Evolutionary conservation across 345 rosid genomes (phyloP).

Genomic region (Eucalyptus victrix): DNA sequence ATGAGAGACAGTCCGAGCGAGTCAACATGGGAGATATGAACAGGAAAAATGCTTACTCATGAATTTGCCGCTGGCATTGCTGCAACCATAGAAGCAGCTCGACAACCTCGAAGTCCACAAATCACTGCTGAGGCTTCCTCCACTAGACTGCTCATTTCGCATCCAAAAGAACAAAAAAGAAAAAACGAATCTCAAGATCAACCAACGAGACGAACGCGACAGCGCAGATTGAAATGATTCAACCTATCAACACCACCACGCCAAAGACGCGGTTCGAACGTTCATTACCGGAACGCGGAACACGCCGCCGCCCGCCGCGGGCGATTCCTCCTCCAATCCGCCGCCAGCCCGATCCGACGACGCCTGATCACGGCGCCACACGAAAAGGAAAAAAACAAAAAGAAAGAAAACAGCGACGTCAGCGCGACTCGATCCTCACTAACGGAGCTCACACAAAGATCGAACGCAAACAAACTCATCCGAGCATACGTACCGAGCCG

Average conservation of each 20-base stretch:
- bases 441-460: neutral
- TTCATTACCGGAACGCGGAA: slow-evolving; percentile 54
- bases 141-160: slow-evolving; percentile 21
- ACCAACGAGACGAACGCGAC: neutral
- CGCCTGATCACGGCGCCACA: neutral
- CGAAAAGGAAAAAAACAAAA: neutral
- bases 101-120: slow-evolving; percentile 64
- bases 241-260: neutral
- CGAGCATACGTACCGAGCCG: slow-evolving; percentile 2
- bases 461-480: neutral
- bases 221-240: neutral
- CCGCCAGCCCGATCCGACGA: slow-evolving; percentile 5
- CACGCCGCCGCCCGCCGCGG: neutral
- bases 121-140: slow-evolving; percentile 32
- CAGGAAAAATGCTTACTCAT: slow-evolving; percentile 12
- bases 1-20: neutral
- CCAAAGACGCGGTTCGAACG: neutral
- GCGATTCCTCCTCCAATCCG: slow-evolving; percentile 10
- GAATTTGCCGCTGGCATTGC: slow-evolving; percentile 48
- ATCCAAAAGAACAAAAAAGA: neutral
- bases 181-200: neutral
- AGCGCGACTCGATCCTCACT: neutral
- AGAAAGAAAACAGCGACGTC: neutral
- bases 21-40: neutral
- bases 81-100: slow-evolving; percentile 62